Conservation (phyloP, 2,329 filamentous ascomycete species). For the Pseudogymnoascus sp. region DNA sequence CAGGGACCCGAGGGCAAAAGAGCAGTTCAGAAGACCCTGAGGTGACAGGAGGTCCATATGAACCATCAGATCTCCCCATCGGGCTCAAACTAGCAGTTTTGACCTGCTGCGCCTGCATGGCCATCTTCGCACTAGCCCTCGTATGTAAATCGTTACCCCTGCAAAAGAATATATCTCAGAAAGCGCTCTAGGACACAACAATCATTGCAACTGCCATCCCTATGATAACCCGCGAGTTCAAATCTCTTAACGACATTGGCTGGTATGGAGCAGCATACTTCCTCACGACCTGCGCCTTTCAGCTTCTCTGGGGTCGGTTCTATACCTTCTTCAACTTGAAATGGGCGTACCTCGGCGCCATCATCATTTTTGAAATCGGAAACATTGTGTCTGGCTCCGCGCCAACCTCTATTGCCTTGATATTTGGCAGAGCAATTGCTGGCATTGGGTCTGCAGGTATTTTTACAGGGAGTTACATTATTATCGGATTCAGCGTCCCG, state of each 20-base stretch:
- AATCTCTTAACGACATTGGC: conserved; percentile 18
- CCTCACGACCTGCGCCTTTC: conserved; percentile 24
- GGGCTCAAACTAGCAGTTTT: not conserved
- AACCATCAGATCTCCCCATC: not conserved
- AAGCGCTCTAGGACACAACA: conserved; percentile 32
- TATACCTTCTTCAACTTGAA: conserved; percentile 25
- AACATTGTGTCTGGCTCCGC: conserved; percentile 24
- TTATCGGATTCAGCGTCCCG: conserved; percentile 21
- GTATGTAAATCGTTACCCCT: conserved; percentile 32
- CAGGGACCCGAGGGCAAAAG: not conserved
- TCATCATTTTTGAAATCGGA: conserved; percentile 26
- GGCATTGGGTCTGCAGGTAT: conserved; percentile 24
- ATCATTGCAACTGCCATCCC: conserved; percentile 15
- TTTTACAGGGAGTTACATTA: conserved; percentile 24
- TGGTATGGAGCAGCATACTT: conserved; percentile 34
- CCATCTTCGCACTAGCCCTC: not conserved
- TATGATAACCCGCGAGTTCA: conserved; percentile 18
- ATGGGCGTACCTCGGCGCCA: conserved; percentile 20
- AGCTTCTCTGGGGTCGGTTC: conserved; percentile 20
- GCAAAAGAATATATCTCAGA: conserved; percentile 34
- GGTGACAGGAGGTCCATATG: not conserved
- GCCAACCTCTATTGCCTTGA: conserved; percentile 24
- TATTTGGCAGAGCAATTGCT: conserved; percentile 26
- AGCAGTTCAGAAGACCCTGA: not conserved
- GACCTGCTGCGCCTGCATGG: not conserved